These are phyloP conservation scores for Fraxinus baroniana DNA, from an alignment of 305 asterid genomes.

Conservation along the genomic window DNA sequence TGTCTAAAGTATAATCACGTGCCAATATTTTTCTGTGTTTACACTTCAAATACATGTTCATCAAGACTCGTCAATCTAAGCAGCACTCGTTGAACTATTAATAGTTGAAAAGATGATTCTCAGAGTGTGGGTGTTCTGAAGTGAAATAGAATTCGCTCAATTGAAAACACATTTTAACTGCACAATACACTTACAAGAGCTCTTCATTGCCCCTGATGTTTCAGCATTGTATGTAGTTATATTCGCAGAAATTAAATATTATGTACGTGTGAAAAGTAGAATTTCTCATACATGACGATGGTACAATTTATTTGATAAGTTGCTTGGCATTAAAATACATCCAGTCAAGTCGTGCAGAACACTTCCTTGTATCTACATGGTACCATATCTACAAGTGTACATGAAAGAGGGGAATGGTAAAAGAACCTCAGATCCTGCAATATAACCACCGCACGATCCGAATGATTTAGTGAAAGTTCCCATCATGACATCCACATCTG, in stretches of 20 bases:
- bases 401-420: background rate
- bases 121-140: background rate
- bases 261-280: background rate
- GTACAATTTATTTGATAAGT: background rate
- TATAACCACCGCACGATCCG: conserved; percentile 99
- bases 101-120: background rate
- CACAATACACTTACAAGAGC: background rate
- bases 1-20: background rate
- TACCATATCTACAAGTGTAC: background rate
- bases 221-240: background rate
- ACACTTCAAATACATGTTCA: background rate
- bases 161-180: background rate
- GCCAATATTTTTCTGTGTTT: background rate
- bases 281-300: background rate
- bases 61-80: background rate
- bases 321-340: background rate
- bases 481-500: conserved; percentile 94
- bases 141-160: background rate
- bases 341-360: background rate
- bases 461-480: conserved; percentile 99
- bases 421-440: conserved; percentile 90
- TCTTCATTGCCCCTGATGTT: background rate
- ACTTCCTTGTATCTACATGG: background rate
- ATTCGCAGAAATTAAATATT: background rate
- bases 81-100: background rate